Evolutionary conservation across 768 basidiomycete genomes (phyloP), one percentile per base, ranked within the genome.

Genomic region (Hydnum rufescens): DNA sequence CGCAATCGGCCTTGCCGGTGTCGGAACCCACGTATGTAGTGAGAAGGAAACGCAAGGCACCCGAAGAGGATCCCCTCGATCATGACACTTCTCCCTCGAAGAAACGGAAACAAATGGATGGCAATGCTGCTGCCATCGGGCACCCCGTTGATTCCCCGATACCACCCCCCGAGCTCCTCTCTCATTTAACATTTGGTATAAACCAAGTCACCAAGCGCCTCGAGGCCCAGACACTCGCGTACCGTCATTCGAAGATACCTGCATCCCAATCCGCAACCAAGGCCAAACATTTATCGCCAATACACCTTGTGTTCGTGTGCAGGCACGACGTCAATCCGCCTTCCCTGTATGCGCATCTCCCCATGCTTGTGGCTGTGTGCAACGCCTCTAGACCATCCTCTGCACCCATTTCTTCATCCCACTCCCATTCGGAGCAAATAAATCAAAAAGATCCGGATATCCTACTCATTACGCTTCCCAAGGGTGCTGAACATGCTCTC

Each of bases 191-290:
- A 5, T 60, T 78, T 46, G 87, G 87, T n/a, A 79, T 89, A 55
- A 90, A 89, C 59, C 68, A 76, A 59, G 81, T 89, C 13, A 86
- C 86, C 0, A 79, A 74, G 62, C 68, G 69, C 28, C 69, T 92
- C 8, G 87, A 92, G 63, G 57, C 47, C 1, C 76, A 82, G 58
- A 66, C 51, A 18, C 50, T 42, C 42, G 22, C 32, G 18, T n/a
- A 26, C 6, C 46, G 51, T 26, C 8, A 39, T 39, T 19, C 19
- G 34, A 13, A 13, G 8, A 25, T 16, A 8, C 36, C 36, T 39
- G 22, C 36, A 13, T 39, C 36, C 13, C 44, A 28, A 16, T 28
- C 44, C 13, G 8, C 8, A 25, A 47, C 44, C 25, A 47, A 16
- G 16, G 34, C 34, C 8, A n/a, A n/a, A n/a, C n/a, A n/a, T n/a